Evolutionary conservation across 257 asterid species (phyloP).

Genomic region (Oldenlandia corymbosa): DNA sequence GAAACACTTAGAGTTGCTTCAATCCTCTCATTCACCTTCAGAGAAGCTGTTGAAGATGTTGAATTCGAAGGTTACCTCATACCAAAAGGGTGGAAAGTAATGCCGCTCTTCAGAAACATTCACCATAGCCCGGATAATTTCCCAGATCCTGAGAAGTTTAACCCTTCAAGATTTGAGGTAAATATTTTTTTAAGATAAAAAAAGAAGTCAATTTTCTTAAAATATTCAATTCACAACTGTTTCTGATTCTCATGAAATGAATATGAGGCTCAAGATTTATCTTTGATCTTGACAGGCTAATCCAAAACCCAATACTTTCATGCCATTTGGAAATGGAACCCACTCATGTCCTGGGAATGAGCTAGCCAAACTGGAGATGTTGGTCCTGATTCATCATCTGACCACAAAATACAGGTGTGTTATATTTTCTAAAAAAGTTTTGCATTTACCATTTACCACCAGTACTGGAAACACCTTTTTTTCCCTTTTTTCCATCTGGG

Average conservation of each 20-base stretch:
- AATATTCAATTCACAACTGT: too few relatives aligned
- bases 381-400: constrained; percentile 76
- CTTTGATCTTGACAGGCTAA: constrained; percentile 41
- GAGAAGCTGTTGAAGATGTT: constrained; percentile 47
- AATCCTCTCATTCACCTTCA: constrained; percentile 38
- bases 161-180: constrained; percentile 99
- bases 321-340: constrained; percentile 95
- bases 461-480: background rate
- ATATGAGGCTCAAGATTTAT: background rate
- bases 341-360: constrained; percentile 97
- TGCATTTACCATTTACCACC: background rate
- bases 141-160: constrained; percentile 88
- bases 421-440: background rate
- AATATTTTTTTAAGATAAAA: background rate
- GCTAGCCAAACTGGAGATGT: constrained; percentile 85
- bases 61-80: constrained; percentile 54
- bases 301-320: constrained; percentile 83
- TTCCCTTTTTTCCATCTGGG: too few relatives aligned
- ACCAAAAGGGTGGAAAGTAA: constrained; percentile 96
- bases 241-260: constrained; percentile 2
- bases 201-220: too few relatives aligned
- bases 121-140: constrained; percentile 88
- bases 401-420: constrained; percentile 91
- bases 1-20: constrained; percentile 42
- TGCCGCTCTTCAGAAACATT: constrained; percentile 86